Percentiles rank a stretch among this genome's conserved stretches.
These are phyloP conservation scores for Thalassiosira exigua DNA, from an alignment of 352 stramenopile species.

Conservation along the genomic window DNA sequence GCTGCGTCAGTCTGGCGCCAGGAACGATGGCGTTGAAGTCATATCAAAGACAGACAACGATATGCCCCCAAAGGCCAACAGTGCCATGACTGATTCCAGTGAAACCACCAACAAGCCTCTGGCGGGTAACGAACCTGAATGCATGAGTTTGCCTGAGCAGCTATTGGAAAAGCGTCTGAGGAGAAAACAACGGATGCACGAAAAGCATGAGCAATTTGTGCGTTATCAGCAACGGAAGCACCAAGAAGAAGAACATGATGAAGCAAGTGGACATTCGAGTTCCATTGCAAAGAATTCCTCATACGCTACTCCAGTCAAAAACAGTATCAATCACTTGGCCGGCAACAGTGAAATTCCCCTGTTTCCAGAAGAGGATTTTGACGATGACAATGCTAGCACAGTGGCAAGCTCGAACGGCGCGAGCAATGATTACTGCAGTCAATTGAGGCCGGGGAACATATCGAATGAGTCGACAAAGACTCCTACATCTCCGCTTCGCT, in stretches of 20 bases:
- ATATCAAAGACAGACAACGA: not conserved
- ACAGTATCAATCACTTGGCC: not conserved
- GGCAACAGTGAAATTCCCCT: slow-evolving; percentile 4
- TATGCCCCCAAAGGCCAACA: not conserved
- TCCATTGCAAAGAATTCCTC: not conserved
- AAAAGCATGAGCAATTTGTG: slow-evolving; percentile 35
- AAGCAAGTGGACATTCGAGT: not conserved
- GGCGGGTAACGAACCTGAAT: not conserved
- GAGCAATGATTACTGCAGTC: slow-evolving; percentile 21
- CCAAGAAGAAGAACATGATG: not conserved
- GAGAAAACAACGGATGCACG: slow-evolving; percentile 24
- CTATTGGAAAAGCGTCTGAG: slow-evolving; percentile 34
- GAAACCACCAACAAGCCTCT: slow-evolving; percentile 2
- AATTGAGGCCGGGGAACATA: slow-evolving; percentile 1
- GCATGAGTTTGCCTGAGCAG: slow-evolving; percentile 35
- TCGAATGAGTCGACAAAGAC: not conserved
- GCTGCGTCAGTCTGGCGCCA: not conserved
- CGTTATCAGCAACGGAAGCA: slow-evolving; percentile 14
- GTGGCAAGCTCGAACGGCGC: slow-evolving; percentile 1
- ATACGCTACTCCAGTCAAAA: not conserved
- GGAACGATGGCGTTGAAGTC: not conserved
- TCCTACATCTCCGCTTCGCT: slow-evolving; percentile 28
- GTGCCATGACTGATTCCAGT: not conserved
- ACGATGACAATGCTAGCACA: slow-evolving; percentile 38
- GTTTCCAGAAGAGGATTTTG: slow-evolving; percentile 29